Evolutionary conservation across 768 basidiomycete genomes (phyloP), one percentile per base, ranked within the genome.

Genomic region (Cytidiella melzeri): DNA sequence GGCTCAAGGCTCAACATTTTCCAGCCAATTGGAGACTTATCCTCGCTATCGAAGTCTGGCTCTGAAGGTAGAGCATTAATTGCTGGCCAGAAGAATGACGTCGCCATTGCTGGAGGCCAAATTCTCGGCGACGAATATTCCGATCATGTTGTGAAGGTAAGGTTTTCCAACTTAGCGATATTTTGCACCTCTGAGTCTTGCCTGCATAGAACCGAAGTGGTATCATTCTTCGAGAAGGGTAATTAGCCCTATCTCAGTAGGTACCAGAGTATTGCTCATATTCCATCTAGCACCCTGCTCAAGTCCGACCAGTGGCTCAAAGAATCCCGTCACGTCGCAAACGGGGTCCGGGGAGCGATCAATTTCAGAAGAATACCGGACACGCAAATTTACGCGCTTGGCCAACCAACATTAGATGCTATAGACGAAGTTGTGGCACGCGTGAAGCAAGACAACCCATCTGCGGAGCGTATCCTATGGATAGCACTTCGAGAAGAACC

Each of bases 41-140:
- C 89, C 0, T 71, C 80, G 3, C 69, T 96, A 30, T 91, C 92
- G 1, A 85, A 79, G 61, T 79, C 81, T 24, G 77, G 82, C 24
- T 72, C 77, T 28, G 77, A 75, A 50, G 72, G 70, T 34, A 73
- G 77, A 19, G 73, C 80, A 1, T 65, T 84, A 42, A 67, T 83
- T 25, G 72, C 81, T 36, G 86, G 83, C n/a, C 79, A 77, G 62
- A 81, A 80, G 64, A 84, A 88, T 54, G 83, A 85, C 57, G 77
- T 83, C 10, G 83, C 78, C 27, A 87, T 84, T 50, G 69, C 79
- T 19, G 92, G 92, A 9, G 92, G 90, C 0, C 88, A 86, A 61
- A 80, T 96, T 39, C 71, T 94, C 1, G 95, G 92, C 4, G 94
- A 97, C 61, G 96, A 99, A 64, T 98, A 92, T 71, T 92, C 91